Base-by-base conservation (phyloP, 1,284 basidiomycete species). In the Pseudozyma sp. region DNA sequence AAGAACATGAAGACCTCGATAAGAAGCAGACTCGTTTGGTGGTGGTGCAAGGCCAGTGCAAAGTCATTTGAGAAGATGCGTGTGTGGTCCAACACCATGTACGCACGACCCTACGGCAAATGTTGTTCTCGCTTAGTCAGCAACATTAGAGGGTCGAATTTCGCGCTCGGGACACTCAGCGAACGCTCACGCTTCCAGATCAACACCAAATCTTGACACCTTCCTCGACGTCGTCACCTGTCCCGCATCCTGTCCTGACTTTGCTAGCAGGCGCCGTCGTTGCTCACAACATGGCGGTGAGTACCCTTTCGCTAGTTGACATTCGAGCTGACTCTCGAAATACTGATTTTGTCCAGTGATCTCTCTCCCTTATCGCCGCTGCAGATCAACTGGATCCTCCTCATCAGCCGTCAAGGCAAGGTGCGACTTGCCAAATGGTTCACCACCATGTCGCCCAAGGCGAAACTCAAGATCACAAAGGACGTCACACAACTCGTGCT, bases 341-440 rank as follows among this genome's bases (percentile, higher is more conserved):
- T 37, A 14, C 4, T 37, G 35, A 37, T 4, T 37, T 37, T 24
- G 24, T 24, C 35, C 1, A 14, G 35, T 9, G 35, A 14, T 37
- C 14, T 37, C 8, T 37, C 14, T 1, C 35, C 14, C 5, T 9
- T n/a, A n/a, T 1, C 14, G 35, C 35, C 16, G 34, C 19, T 2
- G 14, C 71, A 85, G 85, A 78, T 85, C 74, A 84, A 84, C 63
- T 94, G 94, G 87, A 89, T 94, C 79, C 88, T 98, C 49, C 92
- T 98, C 52, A 92, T 98, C 40, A 96, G 94, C 48, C 90, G 94
- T 62, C 95, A 97, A 90, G 96, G 96, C 79, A 99, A 99, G 88
- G 94, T 99, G 62, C 91, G 97, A 68, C 90, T 99, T 48, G 92
- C 95, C 29, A 99, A 99, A 89, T 99, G 97, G 97, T 99, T 96